Base-by-base conservation (phyloP, 257 asterid genomes). In the Solanum lycopersicoides region DNA sequence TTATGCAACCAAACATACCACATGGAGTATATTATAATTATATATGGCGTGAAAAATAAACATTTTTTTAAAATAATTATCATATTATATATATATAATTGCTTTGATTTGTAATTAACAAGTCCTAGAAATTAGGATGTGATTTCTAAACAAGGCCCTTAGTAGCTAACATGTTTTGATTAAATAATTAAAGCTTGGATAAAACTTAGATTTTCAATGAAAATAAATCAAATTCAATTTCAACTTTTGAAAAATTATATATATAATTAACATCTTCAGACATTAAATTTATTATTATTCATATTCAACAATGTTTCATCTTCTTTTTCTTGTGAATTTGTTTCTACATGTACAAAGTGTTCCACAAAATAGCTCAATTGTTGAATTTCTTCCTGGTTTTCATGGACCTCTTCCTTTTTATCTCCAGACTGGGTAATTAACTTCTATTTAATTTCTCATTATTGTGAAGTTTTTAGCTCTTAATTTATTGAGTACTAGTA, bases 331-430 rank as follows among this genome's bases (percentile, higher is more conserved):
- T 45, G 3, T 15, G 5, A 9, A 16, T 44, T 11, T 79, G 3
- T 7, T 79, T 45, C 1, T 79, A 44, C 84, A 28, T 44, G 65
- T 45, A 25, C 65, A 45, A 79, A 15, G 65, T 45, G 41, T 45
- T 79, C 65, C 41, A 14, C 65, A 44, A 0, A n/a, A 79, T 45
- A 5, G 84, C 10, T 79, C 84, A 79, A 79, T 2, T 9, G 25
- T 86, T 32, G 59, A 73, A 53, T 72, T 9, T 74, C 84, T 86
- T 86, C 88, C 88, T 28, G 84, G 84, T 79, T 79, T 79, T 47
- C 75, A 66, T 71, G 89, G 87, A 7, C 80, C 75, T 28, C 86
- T 87, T 65, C 89, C 89, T n/a, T 47, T 87, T 44, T 13, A 87
- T 20, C 87, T 83, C 3, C 21, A 82, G 3, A 82, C 89, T 4